Conservation (phyloP, 2,329 filamentous ascomycete species). For the Metarhizium sp. region DNA sequence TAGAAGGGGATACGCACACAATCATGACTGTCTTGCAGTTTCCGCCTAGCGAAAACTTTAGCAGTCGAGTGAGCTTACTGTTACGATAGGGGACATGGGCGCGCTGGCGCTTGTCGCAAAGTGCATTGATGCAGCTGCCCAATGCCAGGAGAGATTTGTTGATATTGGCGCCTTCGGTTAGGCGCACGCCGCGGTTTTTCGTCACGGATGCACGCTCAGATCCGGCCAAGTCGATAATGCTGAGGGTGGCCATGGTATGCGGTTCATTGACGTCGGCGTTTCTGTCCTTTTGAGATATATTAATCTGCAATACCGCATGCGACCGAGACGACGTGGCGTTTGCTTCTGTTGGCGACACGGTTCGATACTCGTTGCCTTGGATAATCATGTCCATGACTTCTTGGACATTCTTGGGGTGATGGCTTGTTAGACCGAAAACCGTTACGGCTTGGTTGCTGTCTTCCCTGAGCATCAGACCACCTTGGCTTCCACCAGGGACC, state of each 20-base stretch:
- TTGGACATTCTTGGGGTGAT: constrained; percentile 81
- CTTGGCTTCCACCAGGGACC: constrained; percentile 73
- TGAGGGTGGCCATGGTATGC: constrained; percentile 95
- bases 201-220: constrained; percentile 94
- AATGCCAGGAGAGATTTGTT: constrained; percentile 95
- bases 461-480: constrained; percentile 83
- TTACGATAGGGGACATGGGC: constrained; percentile 97
- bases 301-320: constrained; percentile 95
- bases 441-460: constrained; percentile 90
- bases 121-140: constrained; percentile 95
- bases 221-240: constrained; percentile 94
- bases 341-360: constrained; percentile 92
- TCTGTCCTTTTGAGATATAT: constrained; percentile 85
- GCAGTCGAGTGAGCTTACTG: constrained; percentile 87
- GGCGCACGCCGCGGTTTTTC: constrained; percentile 85
- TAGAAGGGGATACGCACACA: constrained; percentile 93
- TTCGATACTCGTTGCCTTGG: constrained; percentile 84
- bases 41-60: constrained; percentile 94
- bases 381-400: constrained; percentile 99
- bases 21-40: constrained; percentile 99
- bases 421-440: constrained; percentile 82
- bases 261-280: constrained; percentile 90
- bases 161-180: constrained; percentile 95
- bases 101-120: constrained; percentile 84
- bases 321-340: constrained; percentile 97